These are phyloP conservation scores for Gracilaria vermiculophylla DNA, from an alignment of 23 red algal genomes.

Conservation along the genomic window DNA sequence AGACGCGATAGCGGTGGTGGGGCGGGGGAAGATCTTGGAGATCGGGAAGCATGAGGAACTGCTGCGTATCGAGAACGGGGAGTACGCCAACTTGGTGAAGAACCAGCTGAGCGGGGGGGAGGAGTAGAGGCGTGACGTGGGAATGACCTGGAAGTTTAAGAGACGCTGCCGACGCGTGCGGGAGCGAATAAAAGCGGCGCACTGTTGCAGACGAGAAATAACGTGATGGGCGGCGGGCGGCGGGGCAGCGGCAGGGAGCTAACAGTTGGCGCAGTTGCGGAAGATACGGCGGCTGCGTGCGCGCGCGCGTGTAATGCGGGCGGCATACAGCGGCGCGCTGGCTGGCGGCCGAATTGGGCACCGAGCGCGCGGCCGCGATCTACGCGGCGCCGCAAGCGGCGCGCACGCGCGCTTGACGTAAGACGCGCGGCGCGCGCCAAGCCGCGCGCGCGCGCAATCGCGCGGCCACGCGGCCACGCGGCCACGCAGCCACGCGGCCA, in stretches of 20 bases:
- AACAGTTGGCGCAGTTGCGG: background rate
- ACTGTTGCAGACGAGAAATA: too few relatives aligned
- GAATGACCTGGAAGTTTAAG: background rate
- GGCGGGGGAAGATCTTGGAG: conserved; percentile 85
- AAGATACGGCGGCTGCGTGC: background rate
- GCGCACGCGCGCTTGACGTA: background rate
- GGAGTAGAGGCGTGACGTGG: background rate
- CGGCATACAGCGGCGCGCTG: background rate
- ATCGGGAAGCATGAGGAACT: conserved; percentile 81
- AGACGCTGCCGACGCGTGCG: too few relatives aligned
- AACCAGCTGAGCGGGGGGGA: conserved; percentile 54
- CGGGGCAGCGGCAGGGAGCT: too few relatives aligned
- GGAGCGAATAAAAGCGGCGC: too few relatives aligned
- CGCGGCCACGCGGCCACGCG: background rate
- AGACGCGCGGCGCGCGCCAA: background rate
- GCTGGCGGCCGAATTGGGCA: background rate
- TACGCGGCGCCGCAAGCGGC: too few relatives aligned
- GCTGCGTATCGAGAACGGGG: conserved; percentile 64
- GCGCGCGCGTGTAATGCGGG: too few relatives aligned
- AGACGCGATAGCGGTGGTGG: conserved; percentile 86
- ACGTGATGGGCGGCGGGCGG: too few relatives aligned
- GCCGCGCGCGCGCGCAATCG: background rate
- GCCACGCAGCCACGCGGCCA: background rate
- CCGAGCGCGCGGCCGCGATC: too few relatives aligned
- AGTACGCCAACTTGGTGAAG: conserved; percentile 78